Base-by-base conservation (phyloP, 1,284 basidiomycete species). In the Naganishia sp. region DNA sequence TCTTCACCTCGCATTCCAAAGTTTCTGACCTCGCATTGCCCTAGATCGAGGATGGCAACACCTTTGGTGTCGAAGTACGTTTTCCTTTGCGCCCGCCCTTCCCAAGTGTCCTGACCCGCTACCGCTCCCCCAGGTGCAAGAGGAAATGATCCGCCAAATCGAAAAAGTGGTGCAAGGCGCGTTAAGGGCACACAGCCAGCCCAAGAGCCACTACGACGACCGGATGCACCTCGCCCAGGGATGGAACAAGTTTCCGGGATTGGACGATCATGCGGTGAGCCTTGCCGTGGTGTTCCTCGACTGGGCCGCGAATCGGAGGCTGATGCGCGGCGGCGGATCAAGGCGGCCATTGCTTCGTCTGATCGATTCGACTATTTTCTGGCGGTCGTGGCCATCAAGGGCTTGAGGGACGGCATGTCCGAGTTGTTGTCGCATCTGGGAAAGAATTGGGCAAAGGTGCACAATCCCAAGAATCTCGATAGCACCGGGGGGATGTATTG, bases 211-310 rank as follows among this genome's bases (percentile, higher is more conserved):
- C 33, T 67, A 63, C 39, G 53, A 52, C 11, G 65, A 67, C 53
- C 33, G 65, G 16, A 55, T 67, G 57, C 18, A 44, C 9, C 42
- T 67, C 5, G 65, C 44, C 16, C n/a, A 25, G 13, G 11, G 44
- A 6, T 67, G 65, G 65, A 60, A 60, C 45, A 52, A 60, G 46
- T 67, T 42, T 31, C 65, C 65, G 13, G 56, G 63, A 25, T 31
- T 67, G n/a, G 25, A 67, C 21, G 65, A 67, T 46, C 65, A 67
- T 43, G 45, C 59, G 18, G 65, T 67, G 23, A 49, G 65, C 56
- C 5, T 10, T 10, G 39, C 53, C 9, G 10, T 18, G 21, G 10
- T 10, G 3, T 11, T 33, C n/a, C 9, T 6, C 11, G 42, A 6
- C 18, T 18, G 6, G 21, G 28, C 28, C 2, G 28, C 39, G 2